Conservation (phyloP, 768 basidiomycete species). For the Peribolospora baueri region DNA sequence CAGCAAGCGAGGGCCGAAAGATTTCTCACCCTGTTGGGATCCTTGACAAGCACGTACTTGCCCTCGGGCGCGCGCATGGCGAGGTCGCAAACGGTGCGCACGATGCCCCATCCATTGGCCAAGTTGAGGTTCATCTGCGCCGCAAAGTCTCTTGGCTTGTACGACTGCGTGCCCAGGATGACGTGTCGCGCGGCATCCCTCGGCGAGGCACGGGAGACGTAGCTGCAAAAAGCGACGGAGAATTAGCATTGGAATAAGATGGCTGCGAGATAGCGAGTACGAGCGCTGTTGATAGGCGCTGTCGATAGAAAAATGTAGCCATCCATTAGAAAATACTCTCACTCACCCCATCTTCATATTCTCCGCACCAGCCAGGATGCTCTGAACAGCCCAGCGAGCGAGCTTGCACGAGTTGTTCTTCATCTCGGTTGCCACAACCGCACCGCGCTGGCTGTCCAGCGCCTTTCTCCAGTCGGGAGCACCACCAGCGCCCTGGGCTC, state of each 20-base stretch:
- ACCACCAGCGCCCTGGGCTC: constrained; percentile 68
- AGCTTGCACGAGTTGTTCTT: constrained; percentile 98
- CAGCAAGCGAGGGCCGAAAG: neutral
- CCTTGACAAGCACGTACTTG: constrained; percentile 89
- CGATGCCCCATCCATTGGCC: constrained; percentile 94
- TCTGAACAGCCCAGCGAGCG: constrained; percentile 91
- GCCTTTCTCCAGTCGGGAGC: constrained; percentile 99
- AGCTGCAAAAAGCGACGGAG: constrained; percentile 27
- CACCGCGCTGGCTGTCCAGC: constrained; percentile 83
- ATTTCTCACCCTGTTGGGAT: constrained; percentile 65
- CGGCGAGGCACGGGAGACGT: constrained; percentile 79
- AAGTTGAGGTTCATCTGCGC: constrained; percentile 83
- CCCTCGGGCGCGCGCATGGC: constrained; percentile 95
- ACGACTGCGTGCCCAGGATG: constrained; percentile 77
- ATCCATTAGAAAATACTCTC: neutral
- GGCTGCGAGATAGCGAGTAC: constrained; percentile 1
- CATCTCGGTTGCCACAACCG: constrained; percentile 97
- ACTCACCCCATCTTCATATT: constrained; percentile 88
- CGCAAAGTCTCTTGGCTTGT: constrained; percentile 86
- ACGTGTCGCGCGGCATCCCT: constrained; percentile 89
- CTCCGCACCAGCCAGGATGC: constrained; percentile 81
- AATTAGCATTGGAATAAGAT: neutral
- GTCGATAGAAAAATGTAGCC: neutral
- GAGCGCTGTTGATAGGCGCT: neutral
- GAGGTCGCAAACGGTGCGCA: constrained; percentile 76